Base-by-base conservation (phyloP, 2,329 filamentous ascomycete genomes). In the Neonectria hederae region DNA sequence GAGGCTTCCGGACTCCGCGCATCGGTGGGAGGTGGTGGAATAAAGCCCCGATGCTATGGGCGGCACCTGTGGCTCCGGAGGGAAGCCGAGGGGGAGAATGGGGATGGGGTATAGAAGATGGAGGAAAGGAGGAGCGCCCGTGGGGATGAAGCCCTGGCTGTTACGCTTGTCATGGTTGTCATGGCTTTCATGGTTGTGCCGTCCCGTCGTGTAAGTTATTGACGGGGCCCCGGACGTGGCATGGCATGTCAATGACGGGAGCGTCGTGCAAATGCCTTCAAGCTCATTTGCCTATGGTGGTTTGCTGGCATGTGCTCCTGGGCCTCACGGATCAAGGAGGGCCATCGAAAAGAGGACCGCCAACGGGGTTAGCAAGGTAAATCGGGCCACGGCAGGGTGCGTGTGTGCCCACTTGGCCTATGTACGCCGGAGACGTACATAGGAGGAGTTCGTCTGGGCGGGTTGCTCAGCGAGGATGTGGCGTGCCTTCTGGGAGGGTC, bases 231-330 rank as follows among this genome's bases (percentile, higher is more conserved):
- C 59, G 51, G 61, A 62, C 49, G 52, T 19, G 35, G 59, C 46
- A 62, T 73, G 71, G 71, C 66, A 73, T 73, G 71, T 73, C 62
- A 63, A 66, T 68, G 67, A 71, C 61, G 67, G 59, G 60, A 60
- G 32, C 55, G 59, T 72, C 46, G 65, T 69, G 63, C 61, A 73
- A 72, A 72, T 70, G 62, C 62, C 60, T 65, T 55, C n/a, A 48
- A 54, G 24, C 65, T 71, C 56, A 73, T 72, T 73, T 73, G 69
- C 66, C 66, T 74, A 61, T 55, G 65, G 48, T 68, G 65, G 62
- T 71, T 69, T 70, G 35, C 65, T 74, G 70, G 71, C 70, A 75
- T 73, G 71, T 75, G 73, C 65, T 67, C 59, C 57, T 51, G 35
- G 46, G 54, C 42, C 46, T 53, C 38, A 61, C 55, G 58, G 62